Evolutionary conservation across 352 stramenopile species (phyloP).

Genomic region (Pythium sp.): DNA sequence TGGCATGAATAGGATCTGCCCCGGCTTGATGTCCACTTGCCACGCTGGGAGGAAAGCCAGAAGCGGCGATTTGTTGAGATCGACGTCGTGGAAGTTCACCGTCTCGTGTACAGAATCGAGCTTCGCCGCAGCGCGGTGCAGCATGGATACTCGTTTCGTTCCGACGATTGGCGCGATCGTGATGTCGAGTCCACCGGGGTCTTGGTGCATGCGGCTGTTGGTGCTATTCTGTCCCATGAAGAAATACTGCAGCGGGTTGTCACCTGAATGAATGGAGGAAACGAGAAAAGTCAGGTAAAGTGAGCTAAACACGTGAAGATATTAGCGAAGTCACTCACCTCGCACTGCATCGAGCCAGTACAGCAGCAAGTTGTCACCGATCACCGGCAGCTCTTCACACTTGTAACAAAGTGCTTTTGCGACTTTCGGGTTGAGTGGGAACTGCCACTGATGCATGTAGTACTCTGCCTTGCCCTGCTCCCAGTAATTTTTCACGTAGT

Average conservation of each 20-base stretch:
- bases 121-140: conserved; percentile 69
- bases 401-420: conserved; percentile 82
- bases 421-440: conserved; percentile 77
- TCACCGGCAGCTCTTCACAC: conserved; percentile 83
- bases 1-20: conserved; percentile 93
- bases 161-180: conserved; percentile 92
- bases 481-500: conserved; percentile 85
- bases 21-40: conserved; percentile 86
- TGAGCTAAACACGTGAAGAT: not conserved
- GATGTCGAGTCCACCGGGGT: conserved; percentile 90
- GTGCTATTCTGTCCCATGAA: conserved; percentile 93
- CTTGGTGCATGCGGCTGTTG: conserved; percentile 88
- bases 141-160: conserved; percentile 74
- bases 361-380: conserved; percentile 90
- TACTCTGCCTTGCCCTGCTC: conserved; percentile 75
- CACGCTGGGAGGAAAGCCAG: conserved; percentile 86
- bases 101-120: conserved; percentile 84
- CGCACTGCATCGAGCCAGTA: conserved; percentile 91
- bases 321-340: conserved; percentile 4
- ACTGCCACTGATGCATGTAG: conserved; percentile 96
- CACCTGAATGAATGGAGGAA: conserved; percentile 17
- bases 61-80: conserved; percentile 87
- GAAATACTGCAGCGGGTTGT: conserved; percentile 93
- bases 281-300: not conserved
- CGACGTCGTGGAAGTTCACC: conserved; percentile 76